A percentile compares a stretch with the other conserved stretches of the same genome.
These are phyloP conservation scores for Auricularia sp. DNA, from an alignment of 768 basidiomycete genomes.

Conservation along the genomic window DNA sequence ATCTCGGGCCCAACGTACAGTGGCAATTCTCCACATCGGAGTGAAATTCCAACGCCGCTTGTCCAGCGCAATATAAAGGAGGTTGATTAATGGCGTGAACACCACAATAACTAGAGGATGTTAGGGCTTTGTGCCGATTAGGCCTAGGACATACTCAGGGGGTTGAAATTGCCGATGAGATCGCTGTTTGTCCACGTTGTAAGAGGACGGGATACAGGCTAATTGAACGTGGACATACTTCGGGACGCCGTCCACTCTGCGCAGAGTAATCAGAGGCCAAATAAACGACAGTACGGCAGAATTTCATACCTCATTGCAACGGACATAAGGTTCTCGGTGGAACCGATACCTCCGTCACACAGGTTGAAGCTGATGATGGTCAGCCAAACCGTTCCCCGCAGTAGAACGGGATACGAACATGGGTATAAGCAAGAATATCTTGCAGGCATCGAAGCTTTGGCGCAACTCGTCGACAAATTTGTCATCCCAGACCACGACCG, in stretches of 20 bases:
- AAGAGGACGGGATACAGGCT: too few relatives aligned
- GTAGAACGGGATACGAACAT: conserved; percentile 17
- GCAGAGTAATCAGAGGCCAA: neutral
- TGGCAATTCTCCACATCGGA: conserved; percentile 15
- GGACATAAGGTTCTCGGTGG: conserved; percentile 19
- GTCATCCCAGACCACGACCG: conserved; percentile 22
- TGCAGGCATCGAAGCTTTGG: conserved; percentile 20
- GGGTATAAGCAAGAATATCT: conserved; percentile 15
- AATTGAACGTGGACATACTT: conserved; percentile 7
- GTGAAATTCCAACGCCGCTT: conserved; percentile 17
- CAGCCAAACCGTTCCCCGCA: neutral
- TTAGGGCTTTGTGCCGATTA: neutral
- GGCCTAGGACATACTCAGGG: conserved; percentile 8
- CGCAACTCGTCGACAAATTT: conserved; percentile 23
- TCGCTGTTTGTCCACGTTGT: conserved; percentile 6
- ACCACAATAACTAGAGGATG: conserved; percentile 12
- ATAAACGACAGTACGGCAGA: neutral
- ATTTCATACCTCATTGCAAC: conserved; percentile 14
- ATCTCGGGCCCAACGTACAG: neutral
- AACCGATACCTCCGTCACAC: conserved; percentile 21
- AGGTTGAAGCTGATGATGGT: neutral
- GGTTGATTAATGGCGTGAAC: conserved; percentile 20
- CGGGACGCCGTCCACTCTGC: conserved; percentile 17
- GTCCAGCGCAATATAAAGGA: conserved; percentile 18
- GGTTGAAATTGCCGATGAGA: conserved; percentile 21